A percentile compares a stretch with the other conserved stretches of the same genome.
These are phyloP conservation scores for Dendrobium catenatum DNA, from an alignment of 106 monocot genomes.

Conservation along the genomic window DNA sequence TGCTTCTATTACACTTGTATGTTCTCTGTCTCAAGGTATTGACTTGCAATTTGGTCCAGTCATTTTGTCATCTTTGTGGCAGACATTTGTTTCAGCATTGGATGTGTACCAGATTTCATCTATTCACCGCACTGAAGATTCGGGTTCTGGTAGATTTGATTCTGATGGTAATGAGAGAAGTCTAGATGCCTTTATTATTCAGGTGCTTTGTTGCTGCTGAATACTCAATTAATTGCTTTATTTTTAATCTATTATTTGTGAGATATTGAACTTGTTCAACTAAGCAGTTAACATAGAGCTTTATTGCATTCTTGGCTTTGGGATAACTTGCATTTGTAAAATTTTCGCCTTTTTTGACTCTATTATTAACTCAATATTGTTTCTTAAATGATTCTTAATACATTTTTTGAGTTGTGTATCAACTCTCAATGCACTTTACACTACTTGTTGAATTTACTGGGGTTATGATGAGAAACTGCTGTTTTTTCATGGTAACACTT, in stretches of 20 bases:
- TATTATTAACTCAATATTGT: background rate
- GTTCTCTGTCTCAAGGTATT: background rate
- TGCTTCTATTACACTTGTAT: background rate
- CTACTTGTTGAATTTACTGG: background rate
- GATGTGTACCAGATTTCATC: conserved; percentile 62
- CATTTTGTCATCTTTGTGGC: conserved; percentile 73
- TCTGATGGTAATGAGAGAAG: conserved; percentile 83
- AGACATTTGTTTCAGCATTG: conserved; percentile 73
- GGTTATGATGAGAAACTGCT: background rate
- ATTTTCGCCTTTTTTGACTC: background rate
- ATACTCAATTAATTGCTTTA: background rate
- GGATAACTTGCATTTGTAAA: background rate
- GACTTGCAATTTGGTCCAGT: conserved; percentile 40
- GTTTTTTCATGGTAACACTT: background rate
- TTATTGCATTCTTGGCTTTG: background rate
- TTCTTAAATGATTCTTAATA: background rate
- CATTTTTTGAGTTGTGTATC: background rate
- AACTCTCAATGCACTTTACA: background rate
- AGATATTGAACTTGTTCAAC: conserved; percentile 1
- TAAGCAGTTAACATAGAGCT: background rate
- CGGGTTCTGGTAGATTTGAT: conserved; percentile 60
- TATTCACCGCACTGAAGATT: conserved; percentile 69
- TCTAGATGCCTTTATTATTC: conserved; percentile 81
- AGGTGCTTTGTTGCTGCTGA: conserved; percentile 43
- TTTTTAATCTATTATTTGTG: background rate